These are phyloP conservation scores for Turritis glabra DNA, from an alignment of 345 rosid genomes.

Conservation along the genomic window DNA sequence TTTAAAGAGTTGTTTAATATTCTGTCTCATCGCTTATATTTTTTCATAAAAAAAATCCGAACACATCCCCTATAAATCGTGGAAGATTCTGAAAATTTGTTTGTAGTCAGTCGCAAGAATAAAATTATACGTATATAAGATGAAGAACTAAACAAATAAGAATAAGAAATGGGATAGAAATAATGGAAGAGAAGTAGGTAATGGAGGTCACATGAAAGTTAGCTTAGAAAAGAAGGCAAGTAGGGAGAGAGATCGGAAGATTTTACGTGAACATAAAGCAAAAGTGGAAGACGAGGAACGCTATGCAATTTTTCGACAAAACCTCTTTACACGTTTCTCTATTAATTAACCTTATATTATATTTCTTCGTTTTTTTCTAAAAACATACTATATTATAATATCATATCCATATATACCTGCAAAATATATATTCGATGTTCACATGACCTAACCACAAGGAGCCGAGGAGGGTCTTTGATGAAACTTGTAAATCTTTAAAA, in stretches of 20 bases:
- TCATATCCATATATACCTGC: constrained; percentile 3
- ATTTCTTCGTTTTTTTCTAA: neutral
- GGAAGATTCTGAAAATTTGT: neutral
- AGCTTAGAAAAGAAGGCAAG: constrained; percentile 38
- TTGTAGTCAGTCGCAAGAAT: constrained; percentile 6
- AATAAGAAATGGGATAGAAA: neutral
- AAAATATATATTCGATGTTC: constrained; percentile 9
- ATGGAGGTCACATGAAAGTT: constrained; percentile 39
- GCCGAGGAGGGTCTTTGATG: neutral
- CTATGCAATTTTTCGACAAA: constrained; percentile 15
- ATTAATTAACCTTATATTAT: neutral
- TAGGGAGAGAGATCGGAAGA: constrained; percentile 14
- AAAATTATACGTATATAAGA: neutral
- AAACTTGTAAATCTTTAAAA: neutral
- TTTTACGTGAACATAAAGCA: constrained; percentile 36
- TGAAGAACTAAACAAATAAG: neutral
- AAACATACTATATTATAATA: neutral
- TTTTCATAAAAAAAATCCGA: neutral
- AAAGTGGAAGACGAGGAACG: constrained; percentile 29
- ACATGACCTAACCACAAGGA: constrained; percentile 22
- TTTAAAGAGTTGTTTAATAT: neutral
- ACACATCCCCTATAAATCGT: neutral
- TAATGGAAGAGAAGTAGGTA: constrained; percentile 16
- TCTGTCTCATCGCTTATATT: neutral
- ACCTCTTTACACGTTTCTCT: constrained; percentile 29